These are phyloP conservation scores for Aristolochia californica DNA, from an alignment of 164 flowering plant species.

Conservation along the genomic window DNA sequence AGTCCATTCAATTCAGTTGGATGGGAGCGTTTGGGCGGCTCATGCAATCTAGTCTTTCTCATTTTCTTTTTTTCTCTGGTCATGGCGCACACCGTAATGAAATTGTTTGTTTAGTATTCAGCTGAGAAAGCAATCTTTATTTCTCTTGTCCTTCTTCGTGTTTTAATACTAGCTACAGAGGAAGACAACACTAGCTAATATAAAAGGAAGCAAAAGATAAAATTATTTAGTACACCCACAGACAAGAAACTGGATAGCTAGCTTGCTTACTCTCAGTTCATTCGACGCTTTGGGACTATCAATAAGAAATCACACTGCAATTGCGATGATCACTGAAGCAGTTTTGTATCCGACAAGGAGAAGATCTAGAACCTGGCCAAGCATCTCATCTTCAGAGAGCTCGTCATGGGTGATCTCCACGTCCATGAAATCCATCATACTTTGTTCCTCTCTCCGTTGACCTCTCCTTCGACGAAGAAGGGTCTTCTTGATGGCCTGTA, in stretches of 20 bases:
- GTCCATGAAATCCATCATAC: conserved; percentile 7
- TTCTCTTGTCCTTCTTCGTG: no score
- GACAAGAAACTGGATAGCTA: no score
- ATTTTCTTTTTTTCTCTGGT: conserved; percentile 5
- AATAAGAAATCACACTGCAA: conserved; percentile 1
- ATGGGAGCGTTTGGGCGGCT: no score
- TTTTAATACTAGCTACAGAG: no score
- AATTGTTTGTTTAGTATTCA: no score
- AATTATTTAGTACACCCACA: no score
- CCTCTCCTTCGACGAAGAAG: background rate
- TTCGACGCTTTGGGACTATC: background rate
- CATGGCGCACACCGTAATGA: no score
- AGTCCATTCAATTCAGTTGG: no score
- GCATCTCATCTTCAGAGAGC: conserved; percentile 6
- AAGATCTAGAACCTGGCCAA: conserved; percentile 10
- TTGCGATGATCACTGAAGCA: conserved; percentile 4
- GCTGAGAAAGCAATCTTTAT: no score
- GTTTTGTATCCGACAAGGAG: conserved; percentile 10
- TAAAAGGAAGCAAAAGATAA: background rate
- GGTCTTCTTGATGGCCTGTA: background rate
- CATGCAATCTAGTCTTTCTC: no score
- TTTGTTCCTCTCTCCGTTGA: background rate
- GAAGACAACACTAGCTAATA: no score
- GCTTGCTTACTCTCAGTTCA: conserved; percentile 3
- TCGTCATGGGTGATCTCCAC: background rate